phyloP scores from a whole-genome alignment of 257 asterid species.

The Fraxinus anomala region DNA sequence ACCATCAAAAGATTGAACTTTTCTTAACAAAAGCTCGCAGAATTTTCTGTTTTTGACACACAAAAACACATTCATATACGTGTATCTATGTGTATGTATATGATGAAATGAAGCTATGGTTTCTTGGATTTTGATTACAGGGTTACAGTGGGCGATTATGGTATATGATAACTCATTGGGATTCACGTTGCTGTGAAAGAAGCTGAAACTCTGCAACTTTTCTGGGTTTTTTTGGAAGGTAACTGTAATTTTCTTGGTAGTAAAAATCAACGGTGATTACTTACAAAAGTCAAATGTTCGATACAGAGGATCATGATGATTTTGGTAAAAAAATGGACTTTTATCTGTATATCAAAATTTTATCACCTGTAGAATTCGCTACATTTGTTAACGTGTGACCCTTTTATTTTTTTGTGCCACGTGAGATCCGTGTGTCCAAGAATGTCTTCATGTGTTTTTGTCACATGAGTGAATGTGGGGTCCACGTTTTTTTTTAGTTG shows the following conservation, averaged over 20 bases:
- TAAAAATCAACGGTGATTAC: constrained; percentile 26
- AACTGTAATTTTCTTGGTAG: constrained; percentile 1
- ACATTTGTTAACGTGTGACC: constrained; percentile 7
- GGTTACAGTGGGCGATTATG: constrained; percentile 22
- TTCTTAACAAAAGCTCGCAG: not conserved
- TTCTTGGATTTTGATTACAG: constrained; percentile 24
- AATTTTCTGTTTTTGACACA: not conserved
- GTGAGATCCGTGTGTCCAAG: constrained; percentile 38
- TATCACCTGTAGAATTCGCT: constrained; percentile 15
- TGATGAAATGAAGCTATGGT: constrained; percentile 11
- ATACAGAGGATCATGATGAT: no score
- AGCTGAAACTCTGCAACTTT: constrained; percentile 26
- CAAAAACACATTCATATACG: not conserved
- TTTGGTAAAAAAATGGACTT: no score
- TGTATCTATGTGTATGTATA: not conserved
- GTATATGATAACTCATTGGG: constrained; percentile 28
- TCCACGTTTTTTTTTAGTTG: constrained; percentile 28
- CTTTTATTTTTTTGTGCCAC: constrained; percentile 26
- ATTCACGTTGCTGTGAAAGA: constrained; percentile 22
- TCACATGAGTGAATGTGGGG: constrained; percentile 36
- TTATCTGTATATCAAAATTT: not conserved
- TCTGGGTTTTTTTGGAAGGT: constrained; percentile 29
- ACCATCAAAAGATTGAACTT: constrained; percentile 18
- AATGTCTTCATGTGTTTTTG: constrained; percentile 20
- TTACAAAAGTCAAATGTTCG: constrained; percentile 14